Evolutionary conservation across 306 rosid species (phyloP), one percentile per base, ranked within the genome.

Genomic region (Lathyrus tuberosus): DNA sequence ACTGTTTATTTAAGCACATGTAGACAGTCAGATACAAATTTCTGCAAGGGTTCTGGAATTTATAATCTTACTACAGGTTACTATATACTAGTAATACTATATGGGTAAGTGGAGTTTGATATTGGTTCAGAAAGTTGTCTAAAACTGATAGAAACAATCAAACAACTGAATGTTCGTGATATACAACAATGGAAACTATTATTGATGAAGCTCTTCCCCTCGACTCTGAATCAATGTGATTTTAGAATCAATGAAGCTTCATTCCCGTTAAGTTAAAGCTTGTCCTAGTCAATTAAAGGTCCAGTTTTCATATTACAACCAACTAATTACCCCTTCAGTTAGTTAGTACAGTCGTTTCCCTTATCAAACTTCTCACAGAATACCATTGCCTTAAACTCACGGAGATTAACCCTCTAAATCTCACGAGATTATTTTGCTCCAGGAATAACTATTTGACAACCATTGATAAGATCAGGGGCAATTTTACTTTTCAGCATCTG

Each of bases 401-500:
- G 18, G 13, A 62, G 59, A 43, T 56, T 35, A 62, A 41, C 37
- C 76, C 67, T 68, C 54, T 51, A 58, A 76, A 64, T 38, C 13
- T 69, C 60, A 22, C 3, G 10, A 16, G 14, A 20, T 5, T 54
- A 54, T 20, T 66, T 38, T 56, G 74, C 59, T 49, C 20, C n/a
- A 37, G 51, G 13, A 37, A 35, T 58, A 58, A 48, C 14, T 30
- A 37, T 57, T 12, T 46, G 64, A 12, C 64, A 54, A 64, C 42
- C 48, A 6, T 57, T 1, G 12, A 30, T 70, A 69, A 47, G 24
- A 57, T 30, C 62, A 38, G 10, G 1, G 15, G 18, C 28, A 28
- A 43, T 71, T 70, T n/a, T 62, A 69, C 66, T 46, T 67, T 54
- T 78, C 81, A 54, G 65, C 62, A 43, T 78, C 59, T 46, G 79